A percentile compares a stretch with the other conserved stretches of the same genome.
phyloP scores from a whole-genome alignment of 140 eudicot genomes.

The Senecio squalidus region DNA sequence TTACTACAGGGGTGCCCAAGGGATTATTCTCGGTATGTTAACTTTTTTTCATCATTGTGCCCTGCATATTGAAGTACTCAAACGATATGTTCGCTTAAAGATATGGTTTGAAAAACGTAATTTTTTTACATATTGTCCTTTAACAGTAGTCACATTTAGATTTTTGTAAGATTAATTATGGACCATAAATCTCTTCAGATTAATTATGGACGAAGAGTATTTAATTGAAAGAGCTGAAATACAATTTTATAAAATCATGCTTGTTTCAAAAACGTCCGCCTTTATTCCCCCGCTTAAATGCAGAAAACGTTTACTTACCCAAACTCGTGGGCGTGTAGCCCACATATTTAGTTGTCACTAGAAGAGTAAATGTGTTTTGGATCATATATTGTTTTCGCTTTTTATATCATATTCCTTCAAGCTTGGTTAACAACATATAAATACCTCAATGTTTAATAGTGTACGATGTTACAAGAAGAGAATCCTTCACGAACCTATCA shows the following conservation, averaged over 20 bases:
- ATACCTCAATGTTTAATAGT: conserved; percentile 27
- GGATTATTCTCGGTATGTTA: conserved; percentile 65
- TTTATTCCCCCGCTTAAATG: neutral
- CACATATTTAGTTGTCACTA: neutral
- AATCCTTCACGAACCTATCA: conserved; percentile 69
- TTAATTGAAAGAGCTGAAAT: neutral
- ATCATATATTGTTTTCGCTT: neutral
- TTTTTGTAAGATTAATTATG: neutral
- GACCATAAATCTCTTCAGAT: neutral
- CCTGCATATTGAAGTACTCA: neutral
- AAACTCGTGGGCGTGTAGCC: neutral
- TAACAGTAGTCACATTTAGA: neutral
- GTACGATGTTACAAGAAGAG: conserved; percentile 92
- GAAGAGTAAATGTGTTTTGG: neutral
- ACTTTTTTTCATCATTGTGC: neutral
- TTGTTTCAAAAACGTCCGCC: neutral
- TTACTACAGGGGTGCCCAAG: conserved; percentile 89
- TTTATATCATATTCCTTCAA: neutral
- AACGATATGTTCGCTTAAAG: neutral
- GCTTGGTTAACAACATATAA: neutral
- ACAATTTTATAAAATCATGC: neutral
- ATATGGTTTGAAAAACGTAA: neutral
- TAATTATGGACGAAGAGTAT: too few relatives aligned
- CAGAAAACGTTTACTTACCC: neutral
- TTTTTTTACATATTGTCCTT: neutral